Percentiles rank a stretch among this genome's conserved stretches.
phyloP scores from a whole-genome alignment of 2,329 filamentous ascomycete species.

The Bipolaris gigantea region DNA sequence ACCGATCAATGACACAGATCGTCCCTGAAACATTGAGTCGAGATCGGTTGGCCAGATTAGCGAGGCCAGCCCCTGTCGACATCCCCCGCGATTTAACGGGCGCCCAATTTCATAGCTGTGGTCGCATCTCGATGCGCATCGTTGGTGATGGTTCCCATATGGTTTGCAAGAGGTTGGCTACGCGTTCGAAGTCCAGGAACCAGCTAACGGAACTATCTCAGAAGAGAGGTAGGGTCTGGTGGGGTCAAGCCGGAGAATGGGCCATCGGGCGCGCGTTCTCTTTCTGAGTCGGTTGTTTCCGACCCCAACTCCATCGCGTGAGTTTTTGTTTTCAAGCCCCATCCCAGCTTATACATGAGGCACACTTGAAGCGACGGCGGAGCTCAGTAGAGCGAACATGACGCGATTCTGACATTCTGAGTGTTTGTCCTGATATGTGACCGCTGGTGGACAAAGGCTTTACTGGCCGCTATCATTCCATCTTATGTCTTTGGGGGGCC shows the following conservation, averaged over 20 bases:
- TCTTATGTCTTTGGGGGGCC: neutral
- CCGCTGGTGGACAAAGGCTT: neutral
- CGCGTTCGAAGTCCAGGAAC: neutral
- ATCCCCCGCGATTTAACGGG: slow-evolving; percentile 1
- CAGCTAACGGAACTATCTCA: neutral
- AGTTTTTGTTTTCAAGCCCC: neutral
- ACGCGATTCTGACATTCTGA: neutral
- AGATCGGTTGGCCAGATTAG: slow-evolving; percentile 29
- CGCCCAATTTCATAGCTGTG: neutral
- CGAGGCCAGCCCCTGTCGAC: slow-evolving; percentile 17
- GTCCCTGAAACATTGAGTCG: slow-evolving; percentile 27
- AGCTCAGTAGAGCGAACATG: neutral
- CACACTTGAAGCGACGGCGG: neutral
- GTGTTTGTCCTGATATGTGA: neutral
- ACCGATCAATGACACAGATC: slow-evolving; percentile 37
- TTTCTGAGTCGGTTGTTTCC: neutral
- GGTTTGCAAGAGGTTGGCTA: neutral
- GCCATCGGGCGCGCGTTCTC: neutral
- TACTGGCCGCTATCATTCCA: neutral
- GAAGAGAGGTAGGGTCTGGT: neutral
- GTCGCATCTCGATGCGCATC: neutral
- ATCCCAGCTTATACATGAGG: neutral
- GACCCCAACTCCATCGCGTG: neutral
- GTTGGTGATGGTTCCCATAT: neutral
- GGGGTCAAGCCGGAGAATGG: neutral